Percentiles rank a stretch among this genome's conserved stretches.
Evolutionary conservation across 805 yeast genomes (phyloP).

Genomic region (Clavispora carvajalis): DNA sequence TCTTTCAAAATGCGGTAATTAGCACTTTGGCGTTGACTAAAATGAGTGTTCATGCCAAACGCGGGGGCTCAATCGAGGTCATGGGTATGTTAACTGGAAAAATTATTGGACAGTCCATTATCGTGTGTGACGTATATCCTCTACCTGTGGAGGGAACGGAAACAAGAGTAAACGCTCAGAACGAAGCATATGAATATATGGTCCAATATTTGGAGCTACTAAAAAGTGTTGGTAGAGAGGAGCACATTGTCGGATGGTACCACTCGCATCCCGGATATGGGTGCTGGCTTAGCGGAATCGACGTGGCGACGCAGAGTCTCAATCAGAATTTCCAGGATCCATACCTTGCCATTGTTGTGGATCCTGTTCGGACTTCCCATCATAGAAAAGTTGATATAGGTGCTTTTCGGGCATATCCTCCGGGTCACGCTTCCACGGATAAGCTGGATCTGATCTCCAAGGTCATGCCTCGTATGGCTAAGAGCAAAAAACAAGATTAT

Average conservation of each 20-base stretch:
- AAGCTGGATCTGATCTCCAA: conserved; percentile 1
- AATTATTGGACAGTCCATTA: conserved; percentile 47
- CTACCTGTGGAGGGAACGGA: conserved; percentile 96
- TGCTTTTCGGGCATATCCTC: conserved; percentile 73
- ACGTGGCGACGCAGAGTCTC: conserved; percentile 80
- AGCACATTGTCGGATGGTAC: conserved; percentile 93
- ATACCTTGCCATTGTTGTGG: conserved; percentile 81
- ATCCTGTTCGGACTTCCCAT: conserved; percentile 63
- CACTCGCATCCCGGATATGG: conserved; percentile 97
- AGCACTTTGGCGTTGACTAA: conserved; percentile 69
- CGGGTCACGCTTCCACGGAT: conserved; percentile 17
- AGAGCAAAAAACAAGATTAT: conserved; percentile 48
- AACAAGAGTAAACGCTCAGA: conserved; percentile 89
- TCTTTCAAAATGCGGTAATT: conserved; percentile 56
- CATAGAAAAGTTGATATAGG: conserved; percentile 77
- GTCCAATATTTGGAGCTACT: conserved; percentile 66
- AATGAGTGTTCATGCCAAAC: conserved; percentile 73
- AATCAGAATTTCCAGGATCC: conserved; percentile 92
- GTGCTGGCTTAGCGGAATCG: conserved; percentile 92
- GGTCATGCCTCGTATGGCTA: not conserved
- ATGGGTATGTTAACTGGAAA: conserved; percentile 95
- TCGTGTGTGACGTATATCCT: conserved; percentile 77
- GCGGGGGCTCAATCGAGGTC: conserved; percentile 83
- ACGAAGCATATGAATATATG: conserved; percentile 94
- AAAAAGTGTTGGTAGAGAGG: conserved; percentile 41